Evolutionary conservation across 768 basidiomycete species (phyloP).

Genomic region (Mycena vitilis): DNA sequence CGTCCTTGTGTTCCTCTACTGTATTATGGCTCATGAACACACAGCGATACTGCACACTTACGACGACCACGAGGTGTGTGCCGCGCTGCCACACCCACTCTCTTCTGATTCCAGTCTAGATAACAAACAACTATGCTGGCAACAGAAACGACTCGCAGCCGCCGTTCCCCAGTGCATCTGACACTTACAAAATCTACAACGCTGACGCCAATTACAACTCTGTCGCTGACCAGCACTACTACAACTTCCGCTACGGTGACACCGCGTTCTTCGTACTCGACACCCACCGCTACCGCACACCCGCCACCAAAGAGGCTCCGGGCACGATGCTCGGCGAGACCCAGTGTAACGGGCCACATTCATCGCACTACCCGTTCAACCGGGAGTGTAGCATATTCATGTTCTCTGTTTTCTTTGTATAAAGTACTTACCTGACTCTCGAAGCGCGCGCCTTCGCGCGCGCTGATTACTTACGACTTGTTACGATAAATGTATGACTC

Average conservation of each 20-base stretch:
- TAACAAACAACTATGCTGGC: constrained; percentile 77
- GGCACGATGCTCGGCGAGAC: constrained; percentile 76
- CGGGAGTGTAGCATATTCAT: too few species aligned
- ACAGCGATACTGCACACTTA: constrained; percentile 76
- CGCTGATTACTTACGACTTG: too few species aligned
- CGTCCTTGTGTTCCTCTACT: constrained; percentile 42
- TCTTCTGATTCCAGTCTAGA: constrained; percentile 48
- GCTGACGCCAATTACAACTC: constrained; percentile 73
- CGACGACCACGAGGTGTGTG: constrained; percentile 75
- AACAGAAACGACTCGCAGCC: constrained; percentile 61
- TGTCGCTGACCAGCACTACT: constrained; percentile 60
- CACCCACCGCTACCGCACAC: constrained; percentile 69
- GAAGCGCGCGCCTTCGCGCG: too few species aligned
- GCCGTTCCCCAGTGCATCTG: constrained; percentile 68
- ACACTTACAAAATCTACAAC: constrained; percentile 72
- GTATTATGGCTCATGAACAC: neutral
- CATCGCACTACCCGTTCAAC: too few species aligned
- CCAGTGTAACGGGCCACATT: too few species aligned
- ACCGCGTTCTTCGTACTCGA: constrained; percentile 82
- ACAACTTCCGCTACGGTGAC: constrained; percentile 74
- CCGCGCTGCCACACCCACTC: neutral
- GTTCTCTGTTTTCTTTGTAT: too few species aligned
- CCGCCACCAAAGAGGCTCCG: constrained; percentile 51
- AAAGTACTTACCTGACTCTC: too few species aligned
- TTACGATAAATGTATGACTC: too few species aligned